phyloP scores from a whole-genome alignment of 352 stramenopile genomes.

The Globisporangium ultimum region DNA sequence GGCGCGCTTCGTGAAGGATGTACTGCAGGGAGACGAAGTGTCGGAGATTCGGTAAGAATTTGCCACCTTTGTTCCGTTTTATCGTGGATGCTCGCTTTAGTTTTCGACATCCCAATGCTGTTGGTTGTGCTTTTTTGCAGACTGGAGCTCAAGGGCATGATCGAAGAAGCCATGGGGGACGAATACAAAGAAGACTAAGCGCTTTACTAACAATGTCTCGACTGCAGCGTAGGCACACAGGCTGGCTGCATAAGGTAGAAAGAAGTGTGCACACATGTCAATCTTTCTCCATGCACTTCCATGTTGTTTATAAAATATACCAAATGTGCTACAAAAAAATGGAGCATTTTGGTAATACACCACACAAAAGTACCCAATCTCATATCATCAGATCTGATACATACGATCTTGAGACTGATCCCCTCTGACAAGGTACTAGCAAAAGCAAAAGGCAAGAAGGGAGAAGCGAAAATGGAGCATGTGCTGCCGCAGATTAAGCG shows the following conservation, averaged over 20 bases:
- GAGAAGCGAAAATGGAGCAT: conserved; percentile 37
- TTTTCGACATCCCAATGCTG: not conserved
- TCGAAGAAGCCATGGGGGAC: conserved; percentile 84
- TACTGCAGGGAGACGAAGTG: conserved; percentile 82
- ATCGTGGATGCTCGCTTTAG: not conserved
- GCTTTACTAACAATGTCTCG: no score
- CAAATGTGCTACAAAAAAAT: not conserved
- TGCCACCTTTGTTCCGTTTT: not conserved
- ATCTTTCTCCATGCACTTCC: no score
- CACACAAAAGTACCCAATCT: not conserved
- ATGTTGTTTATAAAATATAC: no score
- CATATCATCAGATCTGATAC: no score
- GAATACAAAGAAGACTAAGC: conserved; percentile 86
- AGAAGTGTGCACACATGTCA: not conserved
- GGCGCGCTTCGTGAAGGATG: conserved; percentile 81
- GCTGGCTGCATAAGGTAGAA: not conserved
- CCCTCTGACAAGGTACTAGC: not conserved
- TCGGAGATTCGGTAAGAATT: conserved; percentile 70
- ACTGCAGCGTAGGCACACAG: no score
- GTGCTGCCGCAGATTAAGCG: conserved; percentile 61
- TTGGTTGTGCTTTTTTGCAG: conserved; percentile 16
- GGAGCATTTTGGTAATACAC: no score
- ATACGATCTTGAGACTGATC: no score
- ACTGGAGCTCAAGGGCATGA: conserved; percentile 87
- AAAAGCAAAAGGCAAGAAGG: not conserved